A percentile compares a stretch with the other conserved stretches of the same genome.
These are phyloP conservation scores for Sarocladium brachiariae DNA, from an alignment of 2,329 filamentous ascomycete genomes.

Conservation along the genomic window DNA sequence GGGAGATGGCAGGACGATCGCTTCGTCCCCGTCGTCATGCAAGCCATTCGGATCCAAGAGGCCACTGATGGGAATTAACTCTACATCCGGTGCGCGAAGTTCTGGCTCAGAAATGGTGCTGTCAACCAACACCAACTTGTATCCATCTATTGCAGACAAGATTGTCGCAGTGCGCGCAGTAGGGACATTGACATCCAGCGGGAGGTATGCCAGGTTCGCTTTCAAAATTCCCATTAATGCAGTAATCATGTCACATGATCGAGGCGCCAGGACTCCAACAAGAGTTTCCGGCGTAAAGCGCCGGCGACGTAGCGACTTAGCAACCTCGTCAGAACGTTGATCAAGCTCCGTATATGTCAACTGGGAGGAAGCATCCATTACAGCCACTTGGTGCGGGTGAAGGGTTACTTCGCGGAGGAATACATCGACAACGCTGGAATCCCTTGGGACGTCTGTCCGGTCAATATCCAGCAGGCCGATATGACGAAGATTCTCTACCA, in stretches of 20 bases:
- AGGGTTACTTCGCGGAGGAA: conserved; percentile 17
- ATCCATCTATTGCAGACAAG: conserved; percentile 9
- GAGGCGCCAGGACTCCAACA: conserved; percentile 11
- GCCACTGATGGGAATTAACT: not conserved
- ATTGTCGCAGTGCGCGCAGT: conserved; percentile 11
- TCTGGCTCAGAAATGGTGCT: not conserved
- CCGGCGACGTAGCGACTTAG: conserved; percentile 4
- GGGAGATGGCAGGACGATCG: not conserved
- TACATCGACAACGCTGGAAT: conserved; percentile 18
- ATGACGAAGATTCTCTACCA: not conserved
- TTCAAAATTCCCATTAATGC: conserved; percentile 15
- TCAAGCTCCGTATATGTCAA: conserved; percentile 8
- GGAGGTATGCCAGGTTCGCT: conserved; percentile 13
- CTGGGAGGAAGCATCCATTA: conserved; percentile 13
- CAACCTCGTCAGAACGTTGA: not conserved
- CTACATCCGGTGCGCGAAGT: not conserved
- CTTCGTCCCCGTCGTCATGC: not conserved
- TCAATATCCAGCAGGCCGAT: conserved; percentile 13
- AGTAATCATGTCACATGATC: conserved; percentile 13
- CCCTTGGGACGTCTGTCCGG: conserved; percentile 13
- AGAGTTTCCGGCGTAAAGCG: conserved; percentile 9
- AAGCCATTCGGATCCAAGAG: not conserved
- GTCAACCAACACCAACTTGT: not conserved
- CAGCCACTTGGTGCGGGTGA: conserved; percentile 12
- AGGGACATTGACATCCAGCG: conserved; percentile 13